These are phyloP conservation scores for Geotrichum bryndzae DNA, from an alignment of 1,139 yeast genomes.

Conservation along the genomic window DNA sequence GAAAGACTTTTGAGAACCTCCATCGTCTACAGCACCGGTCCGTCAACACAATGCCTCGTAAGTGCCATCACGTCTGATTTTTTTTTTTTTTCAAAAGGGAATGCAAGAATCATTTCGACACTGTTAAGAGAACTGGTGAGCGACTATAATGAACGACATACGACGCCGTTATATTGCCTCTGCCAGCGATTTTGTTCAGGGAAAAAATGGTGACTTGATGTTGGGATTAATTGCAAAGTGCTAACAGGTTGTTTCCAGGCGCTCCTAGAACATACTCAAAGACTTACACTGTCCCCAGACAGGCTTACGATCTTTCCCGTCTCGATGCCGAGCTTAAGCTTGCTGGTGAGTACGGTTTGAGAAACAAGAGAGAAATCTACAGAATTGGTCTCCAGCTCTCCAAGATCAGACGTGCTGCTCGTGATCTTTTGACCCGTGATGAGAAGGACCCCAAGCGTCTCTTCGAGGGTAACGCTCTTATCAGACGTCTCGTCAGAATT, in stretches of 20 bases:
- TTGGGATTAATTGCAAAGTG: not conserved
- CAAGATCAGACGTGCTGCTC: slow-evolving; percentile 99
- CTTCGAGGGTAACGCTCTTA: slow-evolving; percentile 99
- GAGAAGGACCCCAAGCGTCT: slow-evolving; percentile 99
- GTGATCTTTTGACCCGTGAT: slow-evolving; percentile 99
- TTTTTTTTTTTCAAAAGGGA: not conserved
- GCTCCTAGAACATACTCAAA: slow-evolving; percentile 96
- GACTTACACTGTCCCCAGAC: slow-evolving; percentile 99
- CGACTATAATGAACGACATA: not conserved
- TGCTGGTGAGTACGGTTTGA: slow-evolving; percentile 99
- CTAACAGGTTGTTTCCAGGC: slow-evolving; percentile 21
- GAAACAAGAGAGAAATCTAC: slow-evolving; percentile 99
- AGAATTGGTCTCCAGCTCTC: slow-evolving; percentile 98
- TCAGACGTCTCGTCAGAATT: slow-evolving; percentile 90
- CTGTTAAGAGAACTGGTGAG: not conserved
- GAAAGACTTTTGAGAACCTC: slow-evolving; percentile 17
- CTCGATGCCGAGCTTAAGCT: slow-evolving; percentile 98
- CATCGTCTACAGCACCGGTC: slow-evolving; percentile 20
- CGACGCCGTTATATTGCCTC: not conserved
- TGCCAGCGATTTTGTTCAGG: not conserved
- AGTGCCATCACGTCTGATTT: slow-evolving; percentile 8
- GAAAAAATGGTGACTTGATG: not conserved
- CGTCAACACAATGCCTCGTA: slow-evolving; percentile 21
- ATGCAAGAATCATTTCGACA: not conserved
- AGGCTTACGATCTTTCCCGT: slow-evolving; percentile 99